Conservation (phyloP, 768 basidiomycete species). For the Boletus vinaceobasis region DNA sequence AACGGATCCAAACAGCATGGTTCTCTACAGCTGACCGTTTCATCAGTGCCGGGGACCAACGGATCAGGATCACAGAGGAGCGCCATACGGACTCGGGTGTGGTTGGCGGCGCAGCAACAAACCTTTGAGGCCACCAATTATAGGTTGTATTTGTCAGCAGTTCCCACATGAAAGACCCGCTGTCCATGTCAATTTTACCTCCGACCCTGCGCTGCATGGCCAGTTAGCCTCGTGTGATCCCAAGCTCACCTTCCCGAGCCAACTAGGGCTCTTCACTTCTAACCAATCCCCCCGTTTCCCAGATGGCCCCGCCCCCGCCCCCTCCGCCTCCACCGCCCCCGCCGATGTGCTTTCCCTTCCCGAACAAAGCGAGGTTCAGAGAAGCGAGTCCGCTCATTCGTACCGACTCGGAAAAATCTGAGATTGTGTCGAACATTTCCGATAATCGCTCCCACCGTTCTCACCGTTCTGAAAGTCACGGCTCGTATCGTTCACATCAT, state of each 20-base stretch:
- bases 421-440: constrained; percentile 38
- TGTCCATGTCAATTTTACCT: constrained; percentile 25
- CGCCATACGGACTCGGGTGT: constrained; percentile 8
- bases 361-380: constrained; percentile 24
- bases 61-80: constrained; percentile 24
- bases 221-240: constrained; percentile 28
- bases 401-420: constrained; percentile 41
- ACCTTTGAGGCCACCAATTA: constrained; percentile 9
- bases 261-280: constrained; percentile 18
- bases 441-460: constrained; percentile 29
- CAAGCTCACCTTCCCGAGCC: constrained; percentile 13
- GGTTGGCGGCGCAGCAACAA: constrained; percentile 21
- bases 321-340: constrained; percentile 51
- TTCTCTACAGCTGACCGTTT: constrained; percentile 12
- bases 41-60: constrained; percentile 8
- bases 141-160: constrained; percentile 25
- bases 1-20: constrained; percentile 14
- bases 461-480: constrained; percentile 18
- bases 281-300: constrained; percentile 22
- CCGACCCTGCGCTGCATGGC: constrained; percentile 15
- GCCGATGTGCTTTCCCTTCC: constrained; percentile 61
- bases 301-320: constrained; percentile 48
- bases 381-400: constrained; percentile 32
- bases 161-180: constrained; percentile 7
- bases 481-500: constrained; percentile 21